A percentile compares a stretch with the other conserved stretches of the same genome.
These are phyloP conservation scores for Rhizomucor pusillus DNA, from an alignment of 371 early-diverging fungal species.

Conservation along the genomic window DNA sequence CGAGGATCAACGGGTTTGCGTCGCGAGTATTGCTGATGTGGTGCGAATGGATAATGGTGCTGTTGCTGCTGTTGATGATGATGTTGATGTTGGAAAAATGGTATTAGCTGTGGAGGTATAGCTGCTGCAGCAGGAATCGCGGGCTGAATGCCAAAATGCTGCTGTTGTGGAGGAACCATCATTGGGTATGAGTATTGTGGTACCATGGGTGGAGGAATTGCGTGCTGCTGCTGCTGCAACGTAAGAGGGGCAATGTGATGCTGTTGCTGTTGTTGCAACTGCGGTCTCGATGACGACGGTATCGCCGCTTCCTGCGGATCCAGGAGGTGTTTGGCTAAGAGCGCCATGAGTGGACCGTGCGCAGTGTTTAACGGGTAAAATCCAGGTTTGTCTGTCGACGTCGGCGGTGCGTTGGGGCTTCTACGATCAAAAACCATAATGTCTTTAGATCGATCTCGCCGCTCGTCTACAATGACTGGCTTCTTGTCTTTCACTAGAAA, in stretches of 20 bases:
- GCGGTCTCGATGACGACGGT: no score
- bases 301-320: neutral
- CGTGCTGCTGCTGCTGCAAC: neutral
- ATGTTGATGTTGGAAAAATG: neutral
- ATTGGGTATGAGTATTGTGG: slow-evolving; percentile 4
- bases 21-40: neutral
- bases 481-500: slow-evolving; percentile 16
- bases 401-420: neutral
- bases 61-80: neutral
- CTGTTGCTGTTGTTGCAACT: no score
- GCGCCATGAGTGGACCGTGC: slow-evolving; percentile 15
- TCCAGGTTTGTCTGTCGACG: slow-evolving; percentile 11
- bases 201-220: slow-evolving; percentile 2
- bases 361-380: slow-evolving; percentile 17
- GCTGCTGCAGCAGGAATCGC: no score
- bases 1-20: neutral
- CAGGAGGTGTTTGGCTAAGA: slow-evolving; percentile 12
- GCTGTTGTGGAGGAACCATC: slow-evolving; percentile 1
- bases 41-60: neutral
- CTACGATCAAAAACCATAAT: slow-evolving; percentile 23
- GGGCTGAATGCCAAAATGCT: neutral
- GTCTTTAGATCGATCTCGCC: slow-evolving; percentile 19
- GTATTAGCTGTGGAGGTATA: slow-evolving; percentile 1
- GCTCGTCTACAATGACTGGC: slow-evolving; percentile 24
- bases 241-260: no score